A percentile compares a stretch with the other conserved stretches of the same genome.
These are phyloP conservation scores for Cladophialophora yegresii DNA, from an alignment of 2,329 filamentous ascomycete genomes.

Conservation along the genomic window DNA sequence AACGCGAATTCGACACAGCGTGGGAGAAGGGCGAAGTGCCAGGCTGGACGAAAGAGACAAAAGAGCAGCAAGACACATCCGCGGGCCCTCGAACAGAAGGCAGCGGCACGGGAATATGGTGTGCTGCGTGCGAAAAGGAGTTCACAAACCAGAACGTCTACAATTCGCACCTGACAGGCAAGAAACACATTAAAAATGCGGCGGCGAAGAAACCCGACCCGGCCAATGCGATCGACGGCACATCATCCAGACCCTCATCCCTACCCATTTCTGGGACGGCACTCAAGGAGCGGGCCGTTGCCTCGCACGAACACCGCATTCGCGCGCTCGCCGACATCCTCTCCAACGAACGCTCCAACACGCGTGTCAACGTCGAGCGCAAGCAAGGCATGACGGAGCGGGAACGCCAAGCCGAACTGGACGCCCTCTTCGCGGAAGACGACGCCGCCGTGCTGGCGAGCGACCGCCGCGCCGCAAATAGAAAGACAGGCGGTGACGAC, in stretches of 20 bases:
- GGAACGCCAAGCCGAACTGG: slow-evolving; percentile 89
- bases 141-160: slow-evolving; percentile 97
- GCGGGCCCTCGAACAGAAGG: slow-evolving; percentile 54
- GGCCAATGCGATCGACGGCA: slow-evolving; percentile 28
- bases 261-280: slow-evolving; percentile 42
- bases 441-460: slow-evolving; percentile 44
- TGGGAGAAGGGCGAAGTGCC: slow-evolving; percentile 80
- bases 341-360: slow-evolving; percentile 84
- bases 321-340: slow-evolving; percentile 78
- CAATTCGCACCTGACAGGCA: slow-evolving; percentile 81
- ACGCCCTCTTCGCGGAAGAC: slow-evolving; percentile 73
- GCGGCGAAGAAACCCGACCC: slow-evolving; percentile 58
- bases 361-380: slow-evolving; percentile 90
- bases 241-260: slow-evolving; percentile 21
- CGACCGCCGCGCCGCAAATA: slow-evolving; percentile 36
- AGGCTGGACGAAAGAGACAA: slow-evolving; percentile 69
- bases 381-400: slow-evolving; percentile 97
- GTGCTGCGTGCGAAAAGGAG: slow-evolving; percentile 86
- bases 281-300: slow-evolving; percentile 85
- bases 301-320: slow-evolving; percentile 82
- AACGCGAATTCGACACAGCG: slow-evolving; percentile 77
- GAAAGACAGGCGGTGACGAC: slow-evolving; percentile 50
- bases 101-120: slow-evolving; percentile 75
- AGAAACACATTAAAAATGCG: slow-evolving; percentile 88
- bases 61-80: slow-evolving; percentile 39